Base-by-base conservation (phyloP, 2,329 filamentous ascomycete genomes). In the Colletotrichum truncatum region DNA sequence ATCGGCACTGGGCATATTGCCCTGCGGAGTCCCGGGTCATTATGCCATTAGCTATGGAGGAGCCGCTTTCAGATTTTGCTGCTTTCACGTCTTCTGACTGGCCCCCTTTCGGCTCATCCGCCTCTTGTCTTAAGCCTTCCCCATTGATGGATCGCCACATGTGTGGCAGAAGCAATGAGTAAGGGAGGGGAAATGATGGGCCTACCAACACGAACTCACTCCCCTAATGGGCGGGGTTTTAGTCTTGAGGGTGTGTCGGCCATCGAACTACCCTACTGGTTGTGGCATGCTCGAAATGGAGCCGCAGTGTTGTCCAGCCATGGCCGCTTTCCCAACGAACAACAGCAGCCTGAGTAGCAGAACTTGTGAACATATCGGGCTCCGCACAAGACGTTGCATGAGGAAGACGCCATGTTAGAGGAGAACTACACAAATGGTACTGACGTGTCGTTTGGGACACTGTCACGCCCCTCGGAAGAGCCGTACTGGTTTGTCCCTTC, bases 1-100 rank as follows among this genome's bases (percentile, higher is more conserved):
- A 49, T 65, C 57, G 62, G 62, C 57, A 65, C 62, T 65, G 57
- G 34, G 38, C 57, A 65, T 62, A 65, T 56, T 55, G 57, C 36
- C 51, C 51, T 65, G 60, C 54, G 60, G 54, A 64, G 60, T 64
- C 60, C 60, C 60, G 60, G 54, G 52, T 59, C 46, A 45, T 34
- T 54, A 23, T 59, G 49, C 49, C 41, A 55, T 48, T 62, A 55
- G 49, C 48, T 38, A 49, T 48, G 36, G 57, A 26, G 62, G 41
- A 26, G 56, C 34, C 57, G 28, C 49, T 18, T 23, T 62, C 49
- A 56, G 41, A 43, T 18, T 62, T 43, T 62, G 62, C 62, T 65
- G 57, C 62, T 62, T 65, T 56, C 56, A 23, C 16, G 16, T 43
- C 28, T 34, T 65, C 26, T 51, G 21, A 65, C 41, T 65, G 62